These are phyloP conservation scores for Ophiostoma angusticollis DNA, from an alignment of 2,329 filamentous ascomycete genomes.

Conservation along the genomic window DNA sequence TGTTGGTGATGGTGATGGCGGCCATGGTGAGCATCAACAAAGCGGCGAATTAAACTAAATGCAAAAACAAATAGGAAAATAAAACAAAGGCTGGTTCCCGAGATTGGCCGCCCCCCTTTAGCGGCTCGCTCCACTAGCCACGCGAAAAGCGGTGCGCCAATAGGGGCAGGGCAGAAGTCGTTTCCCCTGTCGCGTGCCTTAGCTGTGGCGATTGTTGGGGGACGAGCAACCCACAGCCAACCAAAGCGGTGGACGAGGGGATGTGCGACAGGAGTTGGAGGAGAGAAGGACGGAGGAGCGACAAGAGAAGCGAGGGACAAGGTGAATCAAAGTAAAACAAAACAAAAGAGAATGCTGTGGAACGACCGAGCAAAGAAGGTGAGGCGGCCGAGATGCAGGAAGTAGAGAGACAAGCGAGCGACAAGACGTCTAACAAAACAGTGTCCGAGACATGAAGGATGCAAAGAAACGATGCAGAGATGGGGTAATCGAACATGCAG, in stretches of 20 bases:
- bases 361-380: background rate
- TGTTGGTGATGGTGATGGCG: conserved; percentile 2
- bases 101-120: no score
- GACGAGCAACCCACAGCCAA: background rate
- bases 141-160: no score
- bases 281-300: background rate
- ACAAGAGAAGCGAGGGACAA: background rate
- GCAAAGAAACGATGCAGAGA: background rate
- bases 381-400: no score
- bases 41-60: conserved; percentile 2
- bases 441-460: background rate
- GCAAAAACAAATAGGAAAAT: conserved; percentile 4
- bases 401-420: background rate
- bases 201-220: conserved; percentile 2
- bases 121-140: no score
- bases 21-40: conserved; percentile 1
- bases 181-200: conserved; percentile 3
- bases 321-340: background rate
- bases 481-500: background rate
- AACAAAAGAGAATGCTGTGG: background rate
- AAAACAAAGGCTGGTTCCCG: no score
- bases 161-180: background rate
- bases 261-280: background rate
- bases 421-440: background rate
- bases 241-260: background rate